Evolutionary conservation across 2,329 filamentous ascomycete species (phyloP).

Genomic region (Aspergillus aculeatus): DNA sequence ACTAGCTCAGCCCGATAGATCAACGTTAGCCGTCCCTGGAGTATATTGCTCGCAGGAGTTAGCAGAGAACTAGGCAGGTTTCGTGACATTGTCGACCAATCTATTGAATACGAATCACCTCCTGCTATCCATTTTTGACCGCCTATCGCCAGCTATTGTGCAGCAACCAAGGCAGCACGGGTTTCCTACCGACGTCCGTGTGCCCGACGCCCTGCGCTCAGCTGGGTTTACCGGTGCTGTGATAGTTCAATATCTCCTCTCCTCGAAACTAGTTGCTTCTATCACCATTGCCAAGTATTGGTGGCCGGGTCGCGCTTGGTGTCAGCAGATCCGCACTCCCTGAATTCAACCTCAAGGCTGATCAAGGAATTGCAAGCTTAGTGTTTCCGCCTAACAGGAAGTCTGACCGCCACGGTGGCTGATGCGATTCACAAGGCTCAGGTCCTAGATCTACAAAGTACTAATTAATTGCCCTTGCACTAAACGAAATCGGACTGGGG

Average conservation of each 20-base stretch:
- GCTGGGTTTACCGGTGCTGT: constrained; percentile 1
- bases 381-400: constrained; percentile 12
- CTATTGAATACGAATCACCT: not conserved
- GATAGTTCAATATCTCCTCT: not conserved
- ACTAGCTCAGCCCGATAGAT: constrained; percentile 2
- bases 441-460: constrained; percentile 17
- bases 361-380: constrained; percentile 3
- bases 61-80: constrained; percentile 5
- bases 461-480: constrained; percentile 10
- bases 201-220: constrained; percentile 24
- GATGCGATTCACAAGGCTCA: constrained; percentile 17
- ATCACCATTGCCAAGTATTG: not conserved
- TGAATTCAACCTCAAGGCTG: not conserved
- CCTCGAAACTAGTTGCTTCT: not conserved
- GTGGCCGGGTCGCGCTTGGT: constrained; percentile 4
- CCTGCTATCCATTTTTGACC: constrained; percentile 15
- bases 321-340: constrained; percentile 9
- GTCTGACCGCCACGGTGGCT: constrained; percentile 21
- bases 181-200: constrained; percentile 15
- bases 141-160: constrained; percentile 15
- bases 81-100: constrained; percentile 4
- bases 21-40: not conserved
- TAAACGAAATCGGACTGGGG: constrained; percentile 24
- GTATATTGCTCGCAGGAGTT: constrained; percentile 20
- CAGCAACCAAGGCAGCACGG: constrained; percentile 6